phyloP scores from a whole-genome alignment of 495 filamentous ascomycete species.

The Aspergillus coremiiformis region DNA sequence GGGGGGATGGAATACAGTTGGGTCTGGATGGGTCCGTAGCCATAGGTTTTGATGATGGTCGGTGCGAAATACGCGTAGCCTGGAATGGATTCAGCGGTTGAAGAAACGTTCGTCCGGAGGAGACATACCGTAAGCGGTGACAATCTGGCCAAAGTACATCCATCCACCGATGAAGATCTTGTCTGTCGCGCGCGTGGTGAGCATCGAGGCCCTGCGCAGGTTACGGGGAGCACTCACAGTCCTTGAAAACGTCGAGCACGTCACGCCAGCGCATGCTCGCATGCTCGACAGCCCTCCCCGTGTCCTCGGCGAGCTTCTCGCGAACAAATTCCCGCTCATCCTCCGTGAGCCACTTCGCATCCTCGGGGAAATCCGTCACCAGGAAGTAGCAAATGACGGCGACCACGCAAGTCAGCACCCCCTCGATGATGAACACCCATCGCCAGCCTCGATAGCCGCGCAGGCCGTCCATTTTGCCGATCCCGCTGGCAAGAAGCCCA shows the following conservation, averaged over 20 bases:
- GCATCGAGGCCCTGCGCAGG: neutral
- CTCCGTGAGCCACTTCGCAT: constrained; percentile 50
- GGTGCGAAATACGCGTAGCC: constrained; percentile 66
- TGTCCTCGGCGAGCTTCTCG: constrained; percentile 68
- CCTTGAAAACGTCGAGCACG: constrained; percentile 62
- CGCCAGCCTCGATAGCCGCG: constrained; percentile 73
- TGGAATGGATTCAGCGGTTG: constrained; percentile 32
- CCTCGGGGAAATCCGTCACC: constrained; percentile 64
- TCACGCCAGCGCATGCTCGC: constrained; percentile 55
- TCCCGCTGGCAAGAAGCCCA: constrained; percentile 69
- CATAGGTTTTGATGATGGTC: constrained; percentile 60
- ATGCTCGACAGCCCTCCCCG: constrained; percentile 61
- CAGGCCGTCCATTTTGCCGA: constrained; percentile 62
- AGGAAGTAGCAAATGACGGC: constrained; percentile 67
- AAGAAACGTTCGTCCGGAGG: too few relatives aligned
- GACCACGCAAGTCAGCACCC: constrained; percentile 59
- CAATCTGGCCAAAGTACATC: constrained; percentile 78
- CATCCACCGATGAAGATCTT: constrained; percentile 70
- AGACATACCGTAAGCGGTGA: constrained; percentile 38
- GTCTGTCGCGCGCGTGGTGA: constrained; percentile 25
- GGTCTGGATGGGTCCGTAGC: constrained; percentile 60
- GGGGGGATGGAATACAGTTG: constrained; percentile 76
- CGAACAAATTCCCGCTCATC: constrained; percentile 69
- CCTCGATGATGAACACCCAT: constrained; percentile 69
- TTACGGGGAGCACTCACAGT: constrained; percentile 42